phyloP scores from a whole-genome alignment of 495 filamentous ascomycete species.

The Aspergillus hancockii region DNA sequence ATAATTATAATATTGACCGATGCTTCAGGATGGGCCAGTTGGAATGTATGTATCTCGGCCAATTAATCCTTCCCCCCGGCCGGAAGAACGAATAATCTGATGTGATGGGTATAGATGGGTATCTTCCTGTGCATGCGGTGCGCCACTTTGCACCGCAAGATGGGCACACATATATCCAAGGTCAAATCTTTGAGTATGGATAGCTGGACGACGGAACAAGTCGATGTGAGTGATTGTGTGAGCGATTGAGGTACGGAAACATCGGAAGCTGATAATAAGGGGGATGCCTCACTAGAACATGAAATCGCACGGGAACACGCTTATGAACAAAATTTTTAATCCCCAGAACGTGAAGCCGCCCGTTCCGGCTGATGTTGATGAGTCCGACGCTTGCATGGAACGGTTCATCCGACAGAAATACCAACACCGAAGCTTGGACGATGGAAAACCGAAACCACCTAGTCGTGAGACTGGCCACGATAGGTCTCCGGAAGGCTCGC shows the following conservation, averaged over 20 bases:
- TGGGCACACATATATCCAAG: constrained; percentile 97
- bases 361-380: constrained; percentile 85
- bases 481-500: constrained; percentile 49
- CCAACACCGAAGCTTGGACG: constrained; percentile 61
- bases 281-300: constrained; percentile 63
- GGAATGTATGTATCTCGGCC: constrained; percentile 72
- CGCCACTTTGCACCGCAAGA: constrained; percentile 90
- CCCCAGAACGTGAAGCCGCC: constrained; percentile 77
- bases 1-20: constrained; percentile 9
- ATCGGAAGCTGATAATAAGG: constrained; percentile 20
- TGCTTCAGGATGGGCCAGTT: constrained; percentile 88
- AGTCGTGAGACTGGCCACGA: constrained; percentile 43
- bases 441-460: constrained; percentile 49
- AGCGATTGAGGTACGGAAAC: background rate
- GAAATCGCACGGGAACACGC: constrained; percentile 83
- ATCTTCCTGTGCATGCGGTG: constrained; percentile 98
- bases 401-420: constrained; percentile 94
- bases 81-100: constrained; percentile 2
- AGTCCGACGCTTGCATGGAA: constrained; percentile 90
- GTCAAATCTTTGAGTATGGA: constrained; percentile 99
- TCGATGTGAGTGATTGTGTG: constrained; percentile 68
- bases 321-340: constrained; percentile 86
- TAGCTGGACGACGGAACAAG: constrained; percentile 90
- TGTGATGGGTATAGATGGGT: constrained; percentile 63
- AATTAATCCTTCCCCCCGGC: background rate